Base-by-base conservation (phyloP, 192 early-diverging fungal genomes). In the Allomyces macrogynus region DNA sequence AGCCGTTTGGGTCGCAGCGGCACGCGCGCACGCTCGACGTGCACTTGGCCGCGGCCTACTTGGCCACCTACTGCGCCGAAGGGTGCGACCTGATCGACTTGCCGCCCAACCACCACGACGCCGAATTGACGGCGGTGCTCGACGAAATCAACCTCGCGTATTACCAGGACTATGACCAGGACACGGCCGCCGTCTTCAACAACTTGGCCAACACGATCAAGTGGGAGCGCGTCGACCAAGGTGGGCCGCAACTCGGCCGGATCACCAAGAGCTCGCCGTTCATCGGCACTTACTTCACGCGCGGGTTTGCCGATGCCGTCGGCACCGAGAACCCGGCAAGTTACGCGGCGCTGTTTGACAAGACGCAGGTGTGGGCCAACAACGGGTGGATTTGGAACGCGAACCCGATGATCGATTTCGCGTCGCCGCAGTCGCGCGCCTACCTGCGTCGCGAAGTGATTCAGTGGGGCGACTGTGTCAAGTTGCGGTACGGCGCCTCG, bases 391-490 rank as follows among this genome's bases (percentile, higher is more conserved):
- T 91, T 60, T 90, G 86, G 93, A 93, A 86, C 63, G 87, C 84
- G 24, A 82, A 89, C 67, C 95, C 93, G 10, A 70, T 99, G 27
- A 72, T 84, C 27, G 92, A 99, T 75, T 99, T 99, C 86, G 94
- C 93, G 7, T 87, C 86, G 11, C 77, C 82, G 10, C 78, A 76
- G 43, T 92, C 91, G 7, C 84, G 85, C 69, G 89, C 93, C 1
- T 99, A 99, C 69, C 72, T 99, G 54, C 80, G 84, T 25, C 86
- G 96, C 62, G 89, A 95, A 67, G 94, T 99, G 14, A 99, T 99
- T 70, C 84, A 92, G 16, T 99, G 96, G 96, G 91, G 95, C 24
- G 96, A 99, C 76, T 99, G 96, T 72, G 94, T 99, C 25, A 99
- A 99, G 68, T 80, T 99, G 54, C 86, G 94, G 61, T 99, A 96